phyloP scores from a whole-genome alignment of 768 basidiomycete species.

The Amyloporia xantha region DNA sequence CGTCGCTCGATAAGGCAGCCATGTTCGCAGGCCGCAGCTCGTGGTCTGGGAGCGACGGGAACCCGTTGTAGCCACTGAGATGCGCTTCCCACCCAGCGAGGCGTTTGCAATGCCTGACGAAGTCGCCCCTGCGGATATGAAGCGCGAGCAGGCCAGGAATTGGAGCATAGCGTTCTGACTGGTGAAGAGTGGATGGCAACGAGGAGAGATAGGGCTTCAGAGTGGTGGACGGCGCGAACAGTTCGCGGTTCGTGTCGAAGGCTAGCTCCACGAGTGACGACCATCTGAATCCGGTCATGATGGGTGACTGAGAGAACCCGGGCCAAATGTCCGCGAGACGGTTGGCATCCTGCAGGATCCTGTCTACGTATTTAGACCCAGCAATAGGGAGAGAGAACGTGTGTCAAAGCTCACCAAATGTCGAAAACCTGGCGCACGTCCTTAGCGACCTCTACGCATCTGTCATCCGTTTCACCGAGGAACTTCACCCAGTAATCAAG shows the following conservation, averaged over 20 bases:
- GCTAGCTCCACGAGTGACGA: slow-evolving; percentile 51
- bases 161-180: slow-evolving; percentile 2
- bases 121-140: slow-evolving; percentile 48
- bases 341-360: slow-evolving; percentile 39
- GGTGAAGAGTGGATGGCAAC: background rate
- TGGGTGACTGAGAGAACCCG: slow-evolving; percentile 38
- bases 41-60: slow-evolving; percentile 34
- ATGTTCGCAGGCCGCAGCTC: slow-evolving; percentile 25
- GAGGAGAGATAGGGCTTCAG: slow-evolving; percentile 7
- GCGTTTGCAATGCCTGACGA: slow-evolving; percentile 32
- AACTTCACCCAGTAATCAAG: slow-evolving; percentile 33
- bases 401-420: slow-evolving; percentile 37
- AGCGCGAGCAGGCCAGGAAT: slow-evolving; percentile 37
- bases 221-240: slow-evolving; percentile 26
- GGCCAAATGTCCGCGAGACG: slow-evolving; percentile 43
- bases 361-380: slow-evolving; percentile 21
- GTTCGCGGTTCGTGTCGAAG: slow-evolving; percentile 38
- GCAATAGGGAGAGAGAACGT: background rate
- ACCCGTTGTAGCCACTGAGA: slow-evolving; percentile 39
- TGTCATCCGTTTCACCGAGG: slow-evolving; percentile 29
- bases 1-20: slow-evolving; percentile 17
- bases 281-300: slow-evolving; percentile 46
- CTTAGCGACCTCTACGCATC: slow-evolving; percentile 41
- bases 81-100: slow-evolving; percentile 28
- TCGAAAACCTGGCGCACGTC: slow-evolving; percentile 40